Conservation (phyloP, 495 filamentous ascomycete species). For the Letharia columbiana region DNA sequence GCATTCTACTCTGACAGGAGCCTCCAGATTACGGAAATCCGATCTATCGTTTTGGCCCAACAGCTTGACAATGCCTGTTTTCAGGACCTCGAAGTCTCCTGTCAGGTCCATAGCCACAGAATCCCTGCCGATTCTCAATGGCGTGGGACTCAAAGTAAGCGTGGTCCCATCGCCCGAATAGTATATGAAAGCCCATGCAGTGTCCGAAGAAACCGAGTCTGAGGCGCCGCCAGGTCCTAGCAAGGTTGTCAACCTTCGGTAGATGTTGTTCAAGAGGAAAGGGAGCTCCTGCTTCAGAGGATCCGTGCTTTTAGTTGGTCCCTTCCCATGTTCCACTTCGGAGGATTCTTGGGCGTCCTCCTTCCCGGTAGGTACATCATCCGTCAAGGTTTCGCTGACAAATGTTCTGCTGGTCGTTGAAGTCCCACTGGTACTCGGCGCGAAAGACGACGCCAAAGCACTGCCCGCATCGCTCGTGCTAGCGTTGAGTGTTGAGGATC, state of each 20-base stretch:
- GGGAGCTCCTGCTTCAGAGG: neutral
- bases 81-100: slow-evolving; percentile 58
- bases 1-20: neutral
- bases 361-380: neutral
- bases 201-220: neutral
- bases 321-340: neutral
- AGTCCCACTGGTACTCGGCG: slow-evolving; percentile 25
- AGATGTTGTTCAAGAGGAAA: neutral
- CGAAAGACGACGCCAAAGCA: slow-evolving; percentile 12
- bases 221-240: neutral
- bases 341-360: neutral
- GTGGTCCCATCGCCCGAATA: slow-evolving; percentile 9
- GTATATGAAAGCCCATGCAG: slow-evolving; percentile 8
- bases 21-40: neutral
- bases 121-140: neutral
- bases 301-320: neutral
- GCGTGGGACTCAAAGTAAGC: slow-evolving; percentile 45
- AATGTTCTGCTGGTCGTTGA: slow-evolving; percentile 56
- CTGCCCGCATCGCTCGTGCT: slow-evolving; percentile 10
- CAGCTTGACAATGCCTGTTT: slow-evolving; percentile 72
- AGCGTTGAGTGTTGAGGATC: slow-evolving; percentile 23
- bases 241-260: neutral
- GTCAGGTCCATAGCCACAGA: neutral
- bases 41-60: slow-evolving; percentile 67
- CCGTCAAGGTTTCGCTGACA: slow-evolving; percentile 31